These are phyloP conservation scores for Lactarius hatsudake DNA, from an alignment of 768 basidiomycete genomes.

Conservation along the genomic window DNA sequence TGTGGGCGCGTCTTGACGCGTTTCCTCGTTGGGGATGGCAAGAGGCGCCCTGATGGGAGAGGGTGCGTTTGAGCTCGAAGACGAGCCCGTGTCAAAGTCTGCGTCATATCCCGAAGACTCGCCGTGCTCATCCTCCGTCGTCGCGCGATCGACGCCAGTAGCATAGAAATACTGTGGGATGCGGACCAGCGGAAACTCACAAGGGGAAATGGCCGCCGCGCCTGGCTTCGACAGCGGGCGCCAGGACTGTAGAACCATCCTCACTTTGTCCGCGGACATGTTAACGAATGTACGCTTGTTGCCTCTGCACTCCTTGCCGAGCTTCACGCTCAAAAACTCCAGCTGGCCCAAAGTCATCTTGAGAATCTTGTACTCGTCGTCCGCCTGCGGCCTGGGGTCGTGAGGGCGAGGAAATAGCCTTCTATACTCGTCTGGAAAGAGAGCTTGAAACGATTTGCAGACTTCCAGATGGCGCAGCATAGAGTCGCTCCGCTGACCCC, in stretches of 20 bases:
- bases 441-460: background rate
- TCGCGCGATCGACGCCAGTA: too few species aligned
- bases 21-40: background rate
- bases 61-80: background rate
- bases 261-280: background rate
- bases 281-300: background rate
- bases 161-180: conserved; percentile 1
- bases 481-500: background rate
- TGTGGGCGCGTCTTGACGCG: background rate
- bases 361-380: background rate
- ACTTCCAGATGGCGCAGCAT: conserved; percentile 6
- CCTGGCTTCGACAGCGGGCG: conserved; percentile 1
- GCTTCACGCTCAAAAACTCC: background rate
- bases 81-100: background rate
- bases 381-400: background rate
- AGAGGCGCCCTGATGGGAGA: background rate
- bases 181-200: conserved; percentile 9
- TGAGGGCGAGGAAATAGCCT: background rate
- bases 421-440: conserved; percentile 1
- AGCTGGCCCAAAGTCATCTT: conserved; percentile 16
- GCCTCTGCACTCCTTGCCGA: background rate
- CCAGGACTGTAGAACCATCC: conserved; percentile 4
- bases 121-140: background rate
- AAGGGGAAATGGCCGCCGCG: background rate
- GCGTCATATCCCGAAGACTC: background rate